Conservation (phyloP, 306 rosid genomes). For the Leucaena leucocephala region DNA sequence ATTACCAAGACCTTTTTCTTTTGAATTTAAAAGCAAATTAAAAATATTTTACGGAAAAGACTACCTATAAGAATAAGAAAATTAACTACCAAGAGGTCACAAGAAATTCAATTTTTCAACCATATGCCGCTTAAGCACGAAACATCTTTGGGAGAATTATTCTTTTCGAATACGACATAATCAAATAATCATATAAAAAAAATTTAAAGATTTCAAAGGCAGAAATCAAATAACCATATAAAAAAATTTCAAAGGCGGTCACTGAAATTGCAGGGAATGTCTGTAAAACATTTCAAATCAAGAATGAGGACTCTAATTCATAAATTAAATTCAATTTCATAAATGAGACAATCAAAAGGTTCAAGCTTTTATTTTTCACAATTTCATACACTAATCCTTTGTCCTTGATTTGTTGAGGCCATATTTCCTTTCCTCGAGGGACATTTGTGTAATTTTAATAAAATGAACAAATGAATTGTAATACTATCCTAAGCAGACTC, state of each 20-base stretch:
- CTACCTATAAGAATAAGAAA: too few relatives aligned
- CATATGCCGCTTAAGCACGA: too few relatives aligned
- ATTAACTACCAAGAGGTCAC: too few relatives aligned
- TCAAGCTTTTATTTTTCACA: constrained; percentile 37
- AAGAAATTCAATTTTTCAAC: too few relatives aligned
- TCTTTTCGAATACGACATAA: too few relatives aligned
- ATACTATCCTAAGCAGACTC: constrained; percentile 41
- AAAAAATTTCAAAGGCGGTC: too few relatives aligned
- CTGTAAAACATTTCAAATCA: background rate
- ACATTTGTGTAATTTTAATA: constrained; percentile 35
- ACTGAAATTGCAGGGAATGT: too few relatives aligned
- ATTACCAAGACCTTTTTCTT: background rate
- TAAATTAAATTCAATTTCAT: constrained; percentile 15
- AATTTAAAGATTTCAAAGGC: too few relatives aligned
- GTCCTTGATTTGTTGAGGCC: constrained; percentile 42
- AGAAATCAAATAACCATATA: too few relatives aligned
- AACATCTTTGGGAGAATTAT: too few relatives aligned
- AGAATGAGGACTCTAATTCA: background rate
- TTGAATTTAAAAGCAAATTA: background rate
- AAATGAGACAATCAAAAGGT: constrained; percentile 17
- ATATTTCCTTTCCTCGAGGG: constrained; percentile 34
- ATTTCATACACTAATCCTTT: constrained; percentile 44
- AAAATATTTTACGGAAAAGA: background rate
- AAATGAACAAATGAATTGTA: constrained; percentile 76
- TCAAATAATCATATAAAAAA: too few relatives aligned